Evolutionary conservation across 2,329 filamentous ascomycete genomes (phyloP), one percentile per base, ranked within the genome.

Genomic region (Pestalotiopsis sp.): DNA sequence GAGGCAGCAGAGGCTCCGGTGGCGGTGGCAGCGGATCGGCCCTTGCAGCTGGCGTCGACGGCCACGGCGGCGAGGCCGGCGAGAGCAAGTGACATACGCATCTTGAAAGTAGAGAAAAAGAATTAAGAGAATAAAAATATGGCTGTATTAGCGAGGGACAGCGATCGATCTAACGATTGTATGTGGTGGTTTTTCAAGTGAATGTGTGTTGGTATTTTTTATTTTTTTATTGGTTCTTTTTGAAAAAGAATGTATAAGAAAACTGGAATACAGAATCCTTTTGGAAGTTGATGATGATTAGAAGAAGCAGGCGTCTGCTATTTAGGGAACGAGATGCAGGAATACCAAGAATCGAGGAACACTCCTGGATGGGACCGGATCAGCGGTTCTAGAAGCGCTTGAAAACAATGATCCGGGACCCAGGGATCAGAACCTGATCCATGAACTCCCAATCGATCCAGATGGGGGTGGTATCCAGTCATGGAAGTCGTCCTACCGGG

Each of bases 1-100:
- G 57, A 14, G 57, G 23, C 57, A 52, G 45, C 14, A 52, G 45
- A 39, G 59, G 25, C 38, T 49, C 66, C 59, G 41, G 59, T 41
- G 41, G 59, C 57, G 41, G 59, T 58, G 12, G 58, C 41, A 56
- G 59, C 58, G 49, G 39, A 31, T 20, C 63, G n/a, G 4, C 41
- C 41, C 38, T 39, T 39, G 49, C 63, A 66, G 41, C 36, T 57
- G n/a, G 68, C 68, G 68, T 69, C 64, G 64, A 70, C 70, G 38
- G 72, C 71, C 59, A 75, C 72, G 39, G 76, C 75, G 66, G 73
- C 74, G 41, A 77, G 71, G 64, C 72, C 75, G 62, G 74, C 36
- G 63, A 73, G 64, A 61, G 74, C 68, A 9, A 74, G 69, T 62
- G 75, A 69, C 63, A 78, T 72, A 72, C 74, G 76, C 76, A 78